phyloP scores from a whole-genome alignment of 2,329 filamentous ascomycete species.

The Botryotinia narcissicola region DNA sequence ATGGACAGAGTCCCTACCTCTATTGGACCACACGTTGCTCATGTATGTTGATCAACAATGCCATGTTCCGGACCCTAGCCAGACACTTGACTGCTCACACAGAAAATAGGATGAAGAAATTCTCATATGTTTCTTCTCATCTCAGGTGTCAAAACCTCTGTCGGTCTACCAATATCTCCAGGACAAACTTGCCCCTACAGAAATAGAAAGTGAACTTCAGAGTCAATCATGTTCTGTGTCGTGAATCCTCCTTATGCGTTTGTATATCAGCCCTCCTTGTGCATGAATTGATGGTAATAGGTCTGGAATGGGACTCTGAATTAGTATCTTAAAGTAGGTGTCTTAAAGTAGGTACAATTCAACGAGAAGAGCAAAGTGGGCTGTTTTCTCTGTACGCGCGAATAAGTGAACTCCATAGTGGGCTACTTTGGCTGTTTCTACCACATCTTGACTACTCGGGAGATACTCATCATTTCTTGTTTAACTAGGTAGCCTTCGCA shows the following conservation, averaged over 20 bases:
- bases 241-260: not conserved
- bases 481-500: not conserved
- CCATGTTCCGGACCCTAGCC: not conserved
- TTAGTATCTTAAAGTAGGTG: no score
- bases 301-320: no score
- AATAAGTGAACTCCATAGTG: not conserved
- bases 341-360: no score
- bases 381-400: not conserved
- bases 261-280: not conserved
- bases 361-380: not conserved
- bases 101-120: not conserved
- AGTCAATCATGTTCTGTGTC: no score
- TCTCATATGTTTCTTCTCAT: not conserved
- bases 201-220: not conserved
- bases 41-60: not conserved
- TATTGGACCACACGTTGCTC: rapidly evolving
- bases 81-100: no score
- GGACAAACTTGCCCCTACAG: not conserved
- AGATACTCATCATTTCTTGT: not conserved
- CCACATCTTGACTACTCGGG: not conserved
- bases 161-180: not conserved
- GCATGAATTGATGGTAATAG: not conserved
- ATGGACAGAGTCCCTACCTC: not conserved
- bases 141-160: not conserved
- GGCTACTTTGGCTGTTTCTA: not conserved